Conservation (phyloP, 371 early-diverging fungal genomes). For the Zopfochytrium polystomum region DNA sequence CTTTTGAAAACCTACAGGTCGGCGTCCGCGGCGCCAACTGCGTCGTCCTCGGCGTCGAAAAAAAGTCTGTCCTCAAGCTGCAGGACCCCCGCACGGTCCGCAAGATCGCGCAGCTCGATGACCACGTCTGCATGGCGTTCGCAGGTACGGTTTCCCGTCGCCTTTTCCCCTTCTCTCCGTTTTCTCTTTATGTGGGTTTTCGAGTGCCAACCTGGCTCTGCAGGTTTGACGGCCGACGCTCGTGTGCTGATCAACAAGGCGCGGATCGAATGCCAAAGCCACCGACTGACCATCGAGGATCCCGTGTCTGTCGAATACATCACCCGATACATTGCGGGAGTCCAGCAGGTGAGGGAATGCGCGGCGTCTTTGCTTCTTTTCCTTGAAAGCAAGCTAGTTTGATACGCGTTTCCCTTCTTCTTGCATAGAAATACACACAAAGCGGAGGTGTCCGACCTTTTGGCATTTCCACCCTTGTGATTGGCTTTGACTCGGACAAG, state of each 20-base stretch:
- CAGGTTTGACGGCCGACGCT: constrained; percentile 92
- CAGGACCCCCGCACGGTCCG: constrained; percentile 96
- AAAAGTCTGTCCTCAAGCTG: constrained; percentile 92
- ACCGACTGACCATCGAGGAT: constrained; percentile 95
- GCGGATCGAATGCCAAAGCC: constrained; percentile 95
- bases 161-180: neutral
- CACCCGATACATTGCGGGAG: constrained; percentile 93
- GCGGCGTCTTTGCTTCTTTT: constrained; percentile 17
- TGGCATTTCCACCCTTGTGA: constrained; percentile 96
- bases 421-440: constrained; percentile 95
- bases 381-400: neutral
- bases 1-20: constrained; percentile 63
- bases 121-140: constrained; percentile 94
- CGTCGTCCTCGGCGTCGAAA: constrained; percentile 96
- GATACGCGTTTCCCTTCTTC: neutral
- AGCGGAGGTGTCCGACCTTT: constrained; percentile 98
- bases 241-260: constrained; percentile 96
- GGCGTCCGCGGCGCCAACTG: constrained; percentile 91
- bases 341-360: constrained; percentile 76
- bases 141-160: constrained; percentile 64
- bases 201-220: neutral
- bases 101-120: constrained; percentile 94
- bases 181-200: neutral
- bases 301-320: constrained; percentile 98
- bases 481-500: constrained; percentile 82